A percentile compares a stretch with the other conserved stretches of the same genome.
Evolutionary conservation across 768 basidiomycete genomes (phyloP).

Genomic region (Calocera viscosa): DNA sequence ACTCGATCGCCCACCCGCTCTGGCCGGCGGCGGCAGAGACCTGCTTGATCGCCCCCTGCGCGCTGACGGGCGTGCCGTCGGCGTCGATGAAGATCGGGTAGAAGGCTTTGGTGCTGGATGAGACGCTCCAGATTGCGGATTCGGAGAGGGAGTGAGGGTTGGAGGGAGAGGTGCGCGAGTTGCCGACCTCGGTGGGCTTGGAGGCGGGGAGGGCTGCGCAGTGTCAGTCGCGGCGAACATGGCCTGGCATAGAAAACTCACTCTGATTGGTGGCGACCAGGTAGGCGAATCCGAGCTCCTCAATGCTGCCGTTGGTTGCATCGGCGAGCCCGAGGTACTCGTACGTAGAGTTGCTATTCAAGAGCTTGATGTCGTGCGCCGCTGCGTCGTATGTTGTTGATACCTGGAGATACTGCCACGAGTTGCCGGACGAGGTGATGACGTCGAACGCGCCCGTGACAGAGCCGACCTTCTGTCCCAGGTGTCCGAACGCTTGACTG

Average conservation of each 20-base stretch:
- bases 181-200: background rate
- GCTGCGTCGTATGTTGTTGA: background rate
- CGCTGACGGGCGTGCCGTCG: background rate
- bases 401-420: background rate
- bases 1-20: background rate
- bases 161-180: background rate
- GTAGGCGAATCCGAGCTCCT: background rate
- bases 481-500: background rate
- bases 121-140: background rate
- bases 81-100: conserved; percentile 1
- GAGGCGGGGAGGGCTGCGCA: background rate
- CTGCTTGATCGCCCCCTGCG: background rate
- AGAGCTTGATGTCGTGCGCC: background rate
- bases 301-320: background rate
- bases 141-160: background rate
- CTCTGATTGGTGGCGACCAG: background rate
- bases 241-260: background rate
- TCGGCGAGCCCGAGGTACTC: background rate
- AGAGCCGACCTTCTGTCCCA: background rate
- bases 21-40: background rate
- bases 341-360: background rate
- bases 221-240: background rate
- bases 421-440: background rate
- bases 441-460: background rate
- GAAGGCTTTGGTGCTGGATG: background rate